Evolutionary conservation across 352 stramenopile species (phyloP).

Genomic region (Lagenidium giganteum): DNA sequence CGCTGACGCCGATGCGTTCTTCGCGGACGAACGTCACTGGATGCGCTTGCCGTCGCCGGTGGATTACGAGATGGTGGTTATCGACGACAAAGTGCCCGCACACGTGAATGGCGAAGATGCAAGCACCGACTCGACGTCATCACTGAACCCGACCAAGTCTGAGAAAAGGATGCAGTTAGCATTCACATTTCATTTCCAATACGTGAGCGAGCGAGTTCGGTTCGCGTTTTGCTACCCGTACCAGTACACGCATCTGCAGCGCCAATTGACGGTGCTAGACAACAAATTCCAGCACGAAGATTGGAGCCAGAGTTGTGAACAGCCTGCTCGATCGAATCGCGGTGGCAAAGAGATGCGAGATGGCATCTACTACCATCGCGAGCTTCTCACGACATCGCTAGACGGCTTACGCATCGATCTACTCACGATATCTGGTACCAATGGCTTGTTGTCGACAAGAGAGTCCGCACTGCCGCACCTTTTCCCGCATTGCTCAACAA

Average conservation of each 20-base stretch:
- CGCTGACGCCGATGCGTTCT: constrained; percentile 11
- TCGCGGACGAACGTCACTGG: constrained; percentile 32
- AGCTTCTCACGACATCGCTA: constrained; percentile 52
- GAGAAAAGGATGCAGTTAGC: constrained; percentile 43
- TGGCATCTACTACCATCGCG: constrained; percentile 75
- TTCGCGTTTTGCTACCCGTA: constrained; percentile 79
- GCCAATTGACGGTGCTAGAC: constrained; percentile 36
- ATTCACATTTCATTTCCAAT: constrained; percentile 40
- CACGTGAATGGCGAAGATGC: neutral
- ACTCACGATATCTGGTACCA: constrained; percentile 53
- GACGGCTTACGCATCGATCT: constrained; percentile 62
- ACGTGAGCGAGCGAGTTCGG: constrained; percentile 33
- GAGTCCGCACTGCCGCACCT: neutral
- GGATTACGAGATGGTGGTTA: constrained; percentile 9
- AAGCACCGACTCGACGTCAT: neutral
- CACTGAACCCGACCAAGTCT: neutral
- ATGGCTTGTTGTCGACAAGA: neutral
- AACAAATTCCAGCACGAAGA: constrained; percentile 17
- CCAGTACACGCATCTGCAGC: constrained; percentile 54
- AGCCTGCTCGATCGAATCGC: neutral
- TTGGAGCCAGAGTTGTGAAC: too few relatives aligned
- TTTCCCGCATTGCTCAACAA: too few relatives aligned
- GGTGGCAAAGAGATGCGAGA: neutral
- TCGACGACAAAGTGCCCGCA: neutral
- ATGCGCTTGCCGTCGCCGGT: constrained; percentile 27